A percentile compares a stretch with the other conserved stretches of the same genome.
phyloP scores from a whole-genome alignment of 2,329 filamentous ascomycete genomes.

The Botrytis tulipae region DNA sequence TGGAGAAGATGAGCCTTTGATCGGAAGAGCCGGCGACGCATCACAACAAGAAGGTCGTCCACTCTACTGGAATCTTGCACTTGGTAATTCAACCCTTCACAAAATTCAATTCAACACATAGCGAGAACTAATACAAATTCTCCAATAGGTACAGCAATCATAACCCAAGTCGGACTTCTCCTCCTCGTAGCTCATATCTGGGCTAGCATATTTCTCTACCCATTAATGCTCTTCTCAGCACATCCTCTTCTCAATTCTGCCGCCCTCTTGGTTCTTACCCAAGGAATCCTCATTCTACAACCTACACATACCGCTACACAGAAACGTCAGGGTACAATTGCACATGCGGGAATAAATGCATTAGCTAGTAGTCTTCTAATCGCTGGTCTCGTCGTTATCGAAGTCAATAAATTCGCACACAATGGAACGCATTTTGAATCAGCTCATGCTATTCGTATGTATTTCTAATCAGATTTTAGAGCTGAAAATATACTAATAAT shows the following conservation, averaged over 20 bases:
- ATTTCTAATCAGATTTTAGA: background rate
- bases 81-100: conserved; percentile 53
- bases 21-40: conserved; percentile 70
- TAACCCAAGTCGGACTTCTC: conserved; percentile 77
- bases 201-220: conserved; percentile 67
- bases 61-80: conserved; percentile 68
- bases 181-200: conserved; percentile 76
- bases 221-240: conserved; percentile 77
- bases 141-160: conserved; percentile 67
- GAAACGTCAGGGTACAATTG: conserved; percentile 59
- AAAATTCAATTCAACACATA: background rate
- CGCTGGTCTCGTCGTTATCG: conserved; percentile 68
- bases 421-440: conserved; percentile 73
- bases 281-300: conserved; percentile 82
- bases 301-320: conserved; percentile 76
- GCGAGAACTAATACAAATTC: conserved; percentile 28
- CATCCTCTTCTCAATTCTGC: conserved; percentile 73
- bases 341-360: conserved; percentile 70
- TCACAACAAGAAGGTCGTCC: conserved; percentile 63
- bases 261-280: conserved; percentile 71
- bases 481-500: background rate
- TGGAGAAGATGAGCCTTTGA: conserved; percentile 65
- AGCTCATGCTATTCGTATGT: conserved; percentile 63
- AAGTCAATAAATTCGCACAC: conserved; percentile 77
- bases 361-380: conserved; percentile 53